Percentiles rank a stretch among this genome's conserved stretches.
Evolutionary conservation across 345 rosid genomes (phyloP).

Genomic region (Geranium rotundifolium): DNA sequence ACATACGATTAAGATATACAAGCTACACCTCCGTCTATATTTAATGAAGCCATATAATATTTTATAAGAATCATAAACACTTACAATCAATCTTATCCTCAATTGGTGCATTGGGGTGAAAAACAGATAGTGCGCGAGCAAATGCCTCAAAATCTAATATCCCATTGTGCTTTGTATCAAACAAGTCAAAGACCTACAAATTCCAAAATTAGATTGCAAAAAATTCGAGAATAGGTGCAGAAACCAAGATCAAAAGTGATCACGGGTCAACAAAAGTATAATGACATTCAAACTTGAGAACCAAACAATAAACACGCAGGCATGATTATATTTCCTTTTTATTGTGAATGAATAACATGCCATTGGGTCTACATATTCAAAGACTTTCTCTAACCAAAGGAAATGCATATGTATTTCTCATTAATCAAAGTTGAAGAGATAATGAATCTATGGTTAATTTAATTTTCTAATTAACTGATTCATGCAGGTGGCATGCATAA

Average conservation of each 20-base stretch:
- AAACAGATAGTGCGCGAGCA: conserved; percentile 74
- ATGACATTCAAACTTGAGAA: not conserved
- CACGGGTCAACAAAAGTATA: not conserved
- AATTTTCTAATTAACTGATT: too few species aligned
- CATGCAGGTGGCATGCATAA: not conserved
- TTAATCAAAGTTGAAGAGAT: too few species aligned
- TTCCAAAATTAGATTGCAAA: not conserved
- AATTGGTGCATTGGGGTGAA: conserved; percentile 77
- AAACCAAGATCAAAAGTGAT: not conserved
- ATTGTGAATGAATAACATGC: too few species aligned
- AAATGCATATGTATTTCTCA: too few species aligned
- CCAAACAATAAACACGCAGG: not conserved
- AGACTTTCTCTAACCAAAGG: too few species aligned
- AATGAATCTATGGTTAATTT: too few species aligned
- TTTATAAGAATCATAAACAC: conserved; percentile 7
- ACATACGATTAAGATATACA: not conserved
- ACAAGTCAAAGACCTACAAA: conserved; percentile 80
- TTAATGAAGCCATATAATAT: not conserved
- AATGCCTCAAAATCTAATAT: conserved; percentile 80
- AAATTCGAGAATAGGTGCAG: not conserved
- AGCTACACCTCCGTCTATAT: not conserved
- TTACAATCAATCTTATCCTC: conserved; percentile 79
- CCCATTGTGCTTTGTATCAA: conserved; percentile 80
- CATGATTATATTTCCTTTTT: not conserved
- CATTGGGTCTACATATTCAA: too few species aligned